Evolutionary conservation across 768 basidiomycete genomes (phyloP).

Genomic region (Rhizopogon sp.): DNA sequence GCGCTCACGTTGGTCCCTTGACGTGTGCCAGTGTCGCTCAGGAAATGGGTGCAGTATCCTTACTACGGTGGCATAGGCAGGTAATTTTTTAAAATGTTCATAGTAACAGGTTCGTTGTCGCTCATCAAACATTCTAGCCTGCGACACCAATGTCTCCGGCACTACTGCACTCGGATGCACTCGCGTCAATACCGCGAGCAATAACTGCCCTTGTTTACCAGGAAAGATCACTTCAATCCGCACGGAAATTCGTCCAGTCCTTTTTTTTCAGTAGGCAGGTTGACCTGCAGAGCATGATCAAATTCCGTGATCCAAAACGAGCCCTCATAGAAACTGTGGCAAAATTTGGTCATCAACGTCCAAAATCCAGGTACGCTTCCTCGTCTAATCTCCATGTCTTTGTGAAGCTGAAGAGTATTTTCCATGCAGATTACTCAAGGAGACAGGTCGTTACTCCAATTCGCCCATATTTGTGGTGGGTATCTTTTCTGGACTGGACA

Average conservation of each 20-base stretch:
- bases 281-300: constrained; percentile 74
- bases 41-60: constrained; percentile 74
- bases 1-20: constrained; percentile 84
- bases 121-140: constrained; percentile 31
- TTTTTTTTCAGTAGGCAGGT: constrained; percentile 85
- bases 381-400: not conserved
- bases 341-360: constrained; percentile 61
- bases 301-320: constrained; percentile 79
- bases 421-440: constrained; percentile 68
- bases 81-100: constrained; percentile 27
- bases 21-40: constrained; percentile 82
- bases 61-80: constrained; percentile 78
- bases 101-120: constrained; percentile 1
- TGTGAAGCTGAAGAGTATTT: not conserved
- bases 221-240: constrained; percentile 75
- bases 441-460: constrained; percentile 87
- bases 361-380: constrained; percentile 58
- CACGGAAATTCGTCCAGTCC: constrained; percentile 85
- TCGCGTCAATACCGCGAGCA: constrained; percentile 83
- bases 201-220: constrained; percentile 88
- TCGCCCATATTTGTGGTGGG: constrained; percentile 96
- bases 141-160: constrained; percentile 41
- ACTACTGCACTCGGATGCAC: constrained; percentile 77
- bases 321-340: constrained; percentile 68
- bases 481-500: constrained; percentile 75